A percentile compares a stretch with the other conserved stretches of the same genome.
Evolutionary conservation across 2,329 filamentous ascomycete genomes (phyloP).

Genomic region (Podosphaera leucotricha): DNA sequence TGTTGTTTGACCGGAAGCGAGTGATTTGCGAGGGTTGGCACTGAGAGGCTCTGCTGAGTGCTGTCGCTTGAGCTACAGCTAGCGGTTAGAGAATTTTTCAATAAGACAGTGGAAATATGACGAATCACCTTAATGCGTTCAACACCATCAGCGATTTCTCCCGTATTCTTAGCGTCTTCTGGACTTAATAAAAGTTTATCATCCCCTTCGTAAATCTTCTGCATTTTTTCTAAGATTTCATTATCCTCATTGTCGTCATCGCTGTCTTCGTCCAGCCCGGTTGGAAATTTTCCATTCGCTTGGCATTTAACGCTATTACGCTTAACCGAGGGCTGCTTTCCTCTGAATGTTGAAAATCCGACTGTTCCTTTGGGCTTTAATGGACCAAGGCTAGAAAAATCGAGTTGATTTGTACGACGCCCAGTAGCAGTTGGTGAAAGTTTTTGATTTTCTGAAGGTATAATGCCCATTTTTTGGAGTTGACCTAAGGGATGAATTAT

Average conservation of each 20-base stretch:
- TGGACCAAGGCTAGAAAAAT: slow-evolving; percentile 66
- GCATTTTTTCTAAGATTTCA: slow-evolving; percentile 38
- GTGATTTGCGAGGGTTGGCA: slow-evolving; percentile 20
- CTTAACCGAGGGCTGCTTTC: slow-evolving; percentile 32
- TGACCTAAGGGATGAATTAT: slow-evolving; percentile 36
- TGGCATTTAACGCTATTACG: slow-evolving; percentile 39
- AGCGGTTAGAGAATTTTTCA: slow-evolving; percentile 11
- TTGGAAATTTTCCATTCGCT: slow-evolving; percentile 26
- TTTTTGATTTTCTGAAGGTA: slow-evolving; percentile 43
- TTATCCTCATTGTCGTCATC: slow-evolving; percentile 46
- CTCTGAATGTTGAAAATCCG: slow-evolving; percentile 73
- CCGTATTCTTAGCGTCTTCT: slow-evolving; percentile 48
- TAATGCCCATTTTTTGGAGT: slow-evolving; percentile 86
- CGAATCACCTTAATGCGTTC: slow-evolving; percentile 52
- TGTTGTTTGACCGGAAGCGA: slow-evolving; percentile 23
- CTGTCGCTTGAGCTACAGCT: slow-evolving; percentile 48
- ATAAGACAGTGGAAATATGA: background rate
- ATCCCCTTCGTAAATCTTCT: slow-evolving; percentile 33
- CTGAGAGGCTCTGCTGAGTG: slow-evolving; percentile 49
- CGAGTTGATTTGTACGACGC: slow-evolving; percentile 58
- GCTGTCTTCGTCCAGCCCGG: slow-evolving; percentile 12
- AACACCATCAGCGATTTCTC: slow-evolving; percentile 58
- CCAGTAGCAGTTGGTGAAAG: slow-evolving; percentile 40
- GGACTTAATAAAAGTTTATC: slow-evolving; percentile 34
- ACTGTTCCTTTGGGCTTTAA: slow-evolving; percentile 72